Conservation (phyloP, 768 basidiomycete species). For the Russula olivacea region DNA sequence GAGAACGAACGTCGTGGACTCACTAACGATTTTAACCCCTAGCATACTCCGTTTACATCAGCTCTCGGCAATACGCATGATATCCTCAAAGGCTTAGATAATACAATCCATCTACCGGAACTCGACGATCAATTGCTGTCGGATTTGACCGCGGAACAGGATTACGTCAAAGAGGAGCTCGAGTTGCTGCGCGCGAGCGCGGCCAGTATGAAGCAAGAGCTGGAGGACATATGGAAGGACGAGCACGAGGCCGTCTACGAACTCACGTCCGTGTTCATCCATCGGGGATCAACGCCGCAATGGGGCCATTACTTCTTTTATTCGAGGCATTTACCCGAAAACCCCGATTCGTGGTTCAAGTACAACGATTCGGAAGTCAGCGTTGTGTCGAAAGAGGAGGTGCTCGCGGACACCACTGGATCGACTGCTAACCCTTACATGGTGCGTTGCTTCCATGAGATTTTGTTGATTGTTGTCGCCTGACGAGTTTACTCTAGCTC, state of each 20-base stretch:
- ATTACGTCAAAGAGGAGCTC: slow-evolving; percentile 49
- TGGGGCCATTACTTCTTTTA: slow-evolving; percentile 98
- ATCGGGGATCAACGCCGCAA: slow-evolving; percentile 80
- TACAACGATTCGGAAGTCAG: slow-evolving; percentile 91
- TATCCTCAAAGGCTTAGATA: slow-evolving; percentile 50
- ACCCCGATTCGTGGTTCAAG: slow-evolving; percentile 88
- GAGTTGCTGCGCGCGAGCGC: slow-evolving; percentile 47
- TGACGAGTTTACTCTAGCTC: slow-evolving; percentile 43
- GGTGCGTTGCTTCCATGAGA: slow-evolving; percentile 40
- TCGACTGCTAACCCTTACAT: slow-evolving; percentile 87
- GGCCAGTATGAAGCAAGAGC: slow-evolving; percentile 51
- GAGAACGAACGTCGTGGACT: not conserved
- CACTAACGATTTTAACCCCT: slow-evolving; percentile 1
- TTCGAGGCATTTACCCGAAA: slow-evolving; percentile 75
- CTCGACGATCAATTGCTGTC: slow-evolving; percentile 54
- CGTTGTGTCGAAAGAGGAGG: slow-evolving; percentile 70
- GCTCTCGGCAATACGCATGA: slow-evolving; percentile 50
- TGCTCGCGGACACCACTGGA: slow-evolving; percentile 85
- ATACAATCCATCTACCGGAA: slow-evolving; percentile 40
- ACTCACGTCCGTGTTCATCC: slow-evolving; percentile 91
- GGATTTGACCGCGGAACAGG: slow-evolving; percentile 50
- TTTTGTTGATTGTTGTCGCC: not conserved
- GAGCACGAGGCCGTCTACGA: slow-evolving; percentile 71
- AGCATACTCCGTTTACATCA: slow-evolving; percentile 58
- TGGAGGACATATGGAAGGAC: slow-evolving; percentile 73